These are phyloP conservation scores for Globisporangium orthogonon DNA, from an alignment of 352 stramenopile species.

Conservation along the genomic window DNA sequence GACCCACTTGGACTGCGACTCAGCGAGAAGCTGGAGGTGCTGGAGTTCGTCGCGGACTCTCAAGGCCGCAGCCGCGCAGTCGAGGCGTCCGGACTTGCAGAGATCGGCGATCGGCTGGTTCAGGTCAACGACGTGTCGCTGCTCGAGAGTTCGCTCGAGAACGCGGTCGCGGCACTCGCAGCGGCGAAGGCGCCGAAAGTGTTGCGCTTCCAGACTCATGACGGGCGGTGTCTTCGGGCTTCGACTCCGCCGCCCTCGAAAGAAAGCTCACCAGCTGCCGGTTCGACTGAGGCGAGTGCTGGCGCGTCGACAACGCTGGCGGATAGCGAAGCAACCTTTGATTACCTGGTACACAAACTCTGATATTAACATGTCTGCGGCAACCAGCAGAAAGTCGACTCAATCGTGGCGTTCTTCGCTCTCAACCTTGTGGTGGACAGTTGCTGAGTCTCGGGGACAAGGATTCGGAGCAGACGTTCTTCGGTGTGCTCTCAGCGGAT, in stretches of 20 bases:
- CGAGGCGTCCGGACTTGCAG: constrained; percentile 50
- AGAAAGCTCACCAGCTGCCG: background rate
- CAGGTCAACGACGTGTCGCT: constrained; percentile 48
- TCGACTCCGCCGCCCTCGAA: too few species aligned
- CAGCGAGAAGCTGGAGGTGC: constrained; percentile 50
- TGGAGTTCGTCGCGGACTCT: constrained; percentile 53
- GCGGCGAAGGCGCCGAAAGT: constrained; percentile 34
- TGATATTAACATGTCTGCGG: background rate
- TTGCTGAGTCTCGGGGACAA: constrained; percentile 40
- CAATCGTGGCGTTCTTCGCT: background rate
- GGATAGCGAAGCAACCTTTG: constrained; percentile 13
- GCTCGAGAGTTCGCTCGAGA: constrained; percentile 23
- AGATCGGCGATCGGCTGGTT: constrained; percentile 63
- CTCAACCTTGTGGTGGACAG: constrained; percentile 6
- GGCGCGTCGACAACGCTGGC: background rate
- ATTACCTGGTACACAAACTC: constrained; percentile 37
- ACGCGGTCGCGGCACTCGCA: constrained; percentile 33
- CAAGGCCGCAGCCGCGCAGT: constrained; percentile 48
- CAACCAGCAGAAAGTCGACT: background rate
- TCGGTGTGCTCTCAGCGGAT: constrained; percentile 50
- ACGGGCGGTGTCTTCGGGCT: constrained; percentile 31
- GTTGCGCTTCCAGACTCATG: constrained; percentile 50
- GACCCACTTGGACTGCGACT: constrained; percentile 54
- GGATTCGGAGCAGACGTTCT: constrained; percentile 36
- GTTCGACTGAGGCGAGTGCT: background rate